phyloP scores from a whole-genome alignment of 306 rosid species.

The Inga oerstediana region DNA sequence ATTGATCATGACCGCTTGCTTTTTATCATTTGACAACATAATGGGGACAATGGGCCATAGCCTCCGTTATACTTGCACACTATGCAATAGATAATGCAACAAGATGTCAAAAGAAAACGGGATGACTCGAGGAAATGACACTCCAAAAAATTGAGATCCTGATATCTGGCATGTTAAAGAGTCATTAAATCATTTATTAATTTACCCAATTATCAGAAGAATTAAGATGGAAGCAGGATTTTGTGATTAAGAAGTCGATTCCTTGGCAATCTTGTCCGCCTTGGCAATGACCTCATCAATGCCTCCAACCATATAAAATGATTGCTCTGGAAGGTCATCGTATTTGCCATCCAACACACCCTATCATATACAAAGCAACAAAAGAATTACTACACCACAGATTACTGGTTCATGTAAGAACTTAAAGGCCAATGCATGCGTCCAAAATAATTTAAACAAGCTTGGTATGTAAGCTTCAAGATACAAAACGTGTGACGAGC shows the following conservation, averaged over 20 bases:
- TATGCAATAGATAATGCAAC: slow-evolving; percentile 20
- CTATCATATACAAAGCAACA: slow-evolving; percentile 44
- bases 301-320: slow-evolving; percentile 99
- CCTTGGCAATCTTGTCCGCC: slow-evolving; percentile 98
- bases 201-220: slow-evolving; percentile 62
- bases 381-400: background rate
- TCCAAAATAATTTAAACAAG: background rate
- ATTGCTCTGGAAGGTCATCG: slow-evolving; percentile 89
- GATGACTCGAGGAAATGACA: slow-evolving; percentile 42
- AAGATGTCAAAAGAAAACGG: slow-evolving; percentile 48
- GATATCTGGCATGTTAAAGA: slow-evolving; percentile 66
- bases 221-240: slow-evolving; percentile 10
- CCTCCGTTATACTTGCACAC: slow-evolving; percentile 56
- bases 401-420: background rate
- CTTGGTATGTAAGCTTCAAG: too few species aligned
- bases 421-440: background rate
- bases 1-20: slow-evolving; percentile 58
- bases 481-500: background rate
- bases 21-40: slow-evolving; percentile 59
- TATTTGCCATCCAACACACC: slow-evolving; percentile 97
- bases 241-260: slow-evolving; percentile 58
- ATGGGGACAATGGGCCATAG: slow-evolving; percentile 39
- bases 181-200: slow-evolving; percentile 61
- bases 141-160: slow-evolving; percentile 55
- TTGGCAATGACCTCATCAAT: slow-evolving; percentile 93